phyloP scores from a whole-genome alignment of 352 stramenopile genomes.

The Phytopythium aichiense region DNA sequence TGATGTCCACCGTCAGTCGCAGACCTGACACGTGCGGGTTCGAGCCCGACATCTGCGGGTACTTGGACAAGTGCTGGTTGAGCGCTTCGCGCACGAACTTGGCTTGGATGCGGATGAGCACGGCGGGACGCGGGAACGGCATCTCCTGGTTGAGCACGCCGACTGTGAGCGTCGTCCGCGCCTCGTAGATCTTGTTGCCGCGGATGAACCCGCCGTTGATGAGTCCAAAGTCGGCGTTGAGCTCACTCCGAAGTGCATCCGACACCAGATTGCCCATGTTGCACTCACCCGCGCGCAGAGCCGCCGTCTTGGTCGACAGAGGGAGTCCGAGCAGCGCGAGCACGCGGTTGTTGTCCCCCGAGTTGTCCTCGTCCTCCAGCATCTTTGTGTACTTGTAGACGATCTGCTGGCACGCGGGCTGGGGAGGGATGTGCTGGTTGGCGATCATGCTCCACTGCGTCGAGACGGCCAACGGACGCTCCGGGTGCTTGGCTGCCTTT shows the following conservation, averaged over 20 bases:
- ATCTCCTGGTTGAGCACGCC: constrained; percentile 66
- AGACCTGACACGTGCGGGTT: constrained; percentile 81
- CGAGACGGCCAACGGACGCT: constrained; percentile 39
- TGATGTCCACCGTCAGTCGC: constrained; percentile 29
- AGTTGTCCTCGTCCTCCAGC: constrained; percentile 53
- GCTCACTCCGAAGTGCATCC: constrained; percentile 65
- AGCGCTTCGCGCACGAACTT: constrained; percentile 49
- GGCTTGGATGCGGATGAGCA: constrained; percentile 46
- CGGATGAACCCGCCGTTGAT: constrained; percentile 83
- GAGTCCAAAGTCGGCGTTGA: constrained; percentile 59
- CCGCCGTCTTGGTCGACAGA: constrained; percentile 69
- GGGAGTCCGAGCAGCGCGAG: constrained; percentile 44
- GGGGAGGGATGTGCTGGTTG: constrained; percentile 50
- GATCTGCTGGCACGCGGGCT: constrained; percentile 61
- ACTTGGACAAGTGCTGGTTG: constrained; percentile 67
- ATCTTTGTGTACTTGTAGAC: constrained; percentile 64
- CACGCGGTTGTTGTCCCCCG: constrained; percentile 36
- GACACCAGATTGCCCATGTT: constrained; percentile 78
- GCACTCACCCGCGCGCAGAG: constrained; percentile 65
- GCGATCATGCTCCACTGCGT: constrained; percentile 85
- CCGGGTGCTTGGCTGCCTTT: constrained; percentile 29
- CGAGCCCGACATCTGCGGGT: constrained; percentile 66
- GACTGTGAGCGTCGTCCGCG: constrained; percentile 45
- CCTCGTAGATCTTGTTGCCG: constrained; percentile 56
- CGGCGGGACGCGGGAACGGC: constrained; percentile 58